Evolutionary conservation across 345 rosid species (phyloP), one percentile per base, ranked within the genome.

Genomic region (Punica granatum): DNA sequence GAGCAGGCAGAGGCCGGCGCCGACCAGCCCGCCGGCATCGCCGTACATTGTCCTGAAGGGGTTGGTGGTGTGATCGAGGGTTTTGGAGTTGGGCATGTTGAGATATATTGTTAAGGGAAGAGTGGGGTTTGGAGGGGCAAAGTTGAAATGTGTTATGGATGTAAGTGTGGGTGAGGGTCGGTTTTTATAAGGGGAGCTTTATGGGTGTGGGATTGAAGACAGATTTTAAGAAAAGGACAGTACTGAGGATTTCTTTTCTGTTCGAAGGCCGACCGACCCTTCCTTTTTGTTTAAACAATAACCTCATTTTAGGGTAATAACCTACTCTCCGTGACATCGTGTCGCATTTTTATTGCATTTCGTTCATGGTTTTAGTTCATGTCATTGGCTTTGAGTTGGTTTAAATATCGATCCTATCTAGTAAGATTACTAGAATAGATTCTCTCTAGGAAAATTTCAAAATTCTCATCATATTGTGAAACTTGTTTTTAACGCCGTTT

Each of bases 1-100:
- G 69, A 84, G 93, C 54, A 86, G 77, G 63, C 61, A 70, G 62
- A 70, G 63, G 30, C 67, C 73, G 61, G 61, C 31, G 3, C 41
- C 41, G 1, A 26, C n/a, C 6, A 26, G 30, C 11, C 28, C 4
- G 58, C 34, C 61, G 18, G 61, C 18, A 4, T 56, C 61, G 19
- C 18, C 61, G 61, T 26, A 13, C 61, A 56, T 26, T 28, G 30
- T 15, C 33, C 33, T 33, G 81, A 68, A 65, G 69, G 66, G 82
- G 84, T 30, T 36, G 35, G 48, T 78, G 82, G 56, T 69, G 72
- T 23, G 30, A 75, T 62, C 65, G 8, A 53, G n/a, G 48, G 15
- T 44, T 23, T 51, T 30, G 30, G 62, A 67, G 62, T 18, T 26
- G 49, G 70, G 28, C 42, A 39, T 67, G 43, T 21, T 42, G 12